Base-by-base conservation (phyloP, 805 yeast species). In the Candida ortonii region DNA sequence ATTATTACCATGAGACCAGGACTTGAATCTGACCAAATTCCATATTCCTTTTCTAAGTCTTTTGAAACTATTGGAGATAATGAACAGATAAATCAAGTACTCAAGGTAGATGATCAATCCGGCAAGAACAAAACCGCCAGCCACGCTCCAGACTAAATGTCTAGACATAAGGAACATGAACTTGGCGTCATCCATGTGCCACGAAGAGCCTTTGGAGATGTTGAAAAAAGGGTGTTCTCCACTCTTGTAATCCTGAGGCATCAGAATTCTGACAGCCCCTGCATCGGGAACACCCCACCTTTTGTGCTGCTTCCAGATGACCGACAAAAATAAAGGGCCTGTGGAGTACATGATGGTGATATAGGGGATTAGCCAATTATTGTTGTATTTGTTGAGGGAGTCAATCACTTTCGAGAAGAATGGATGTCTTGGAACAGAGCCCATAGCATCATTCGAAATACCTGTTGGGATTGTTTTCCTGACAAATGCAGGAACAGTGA, bases 331-430 rank as follows among this genome's bases (percentile, higher is more conserved):
- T 36, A 89, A 64, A 0, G 97, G 96, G 9, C 97, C 97, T 0
- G 97, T 89, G 9, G 94, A 80, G 53, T 77, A 83, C 96, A 89
- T 86, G 57, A 89, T 87, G 21, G 96, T 87, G 42, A 88, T 66
- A 63, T 89, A 89, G 10, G 96, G 95, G 12, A 86, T 78, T 22
- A 83, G 61, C 84, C 94, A 87, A 59, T 84, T 82, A 47, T 73
- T 69, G 52, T 86, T 78, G 53, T 76, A 81, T 33, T 61, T 67
- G 42, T 77, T 61, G 41, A 89, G 67, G 29, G 73, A 73, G 42
- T 80, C 82, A 41, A 86, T 71, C 12, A 73, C 83, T 52, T 79
- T 80, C 30, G 71, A 57, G 65, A 85, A 86, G 62, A 88, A 85
- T 3, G 96, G 95, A 59, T 89, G 97, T 30, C 70, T 67, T 21